These are phyloP conservation scores for Westerdykella aurantiaca DNA, from an alignment of 2,329 filamentous ascomycete genomes.

Conservation along the genomic window DNA sequence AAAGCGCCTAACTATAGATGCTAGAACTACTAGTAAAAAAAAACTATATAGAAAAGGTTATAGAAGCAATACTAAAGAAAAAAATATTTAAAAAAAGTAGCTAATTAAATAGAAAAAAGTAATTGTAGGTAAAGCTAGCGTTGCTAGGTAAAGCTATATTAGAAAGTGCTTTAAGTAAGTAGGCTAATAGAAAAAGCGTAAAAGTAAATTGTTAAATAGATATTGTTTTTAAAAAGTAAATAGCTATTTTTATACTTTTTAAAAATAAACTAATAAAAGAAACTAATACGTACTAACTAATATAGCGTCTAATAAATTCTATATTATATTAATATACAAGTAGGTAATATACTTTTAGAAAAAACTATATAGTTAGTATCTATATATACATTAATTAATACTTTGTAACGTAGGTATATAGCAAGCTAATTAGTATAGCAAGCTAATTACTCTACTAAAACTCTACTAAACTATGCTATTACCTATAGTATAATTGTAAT, in stretches of 20 bases:
- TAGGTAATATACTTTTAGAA: no score
- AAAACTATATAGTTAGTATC: no score
- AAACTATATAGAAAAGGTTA: constrained; percentile 3
- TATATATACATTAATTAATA: no score
- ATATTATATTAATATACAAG: no score
- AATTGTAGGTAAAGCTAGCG: constrained; percentile 4
- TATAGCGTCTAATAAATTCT: no score
- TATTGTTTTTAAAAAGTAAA: constrained; percentile 2
- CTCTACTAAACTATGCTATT: no score
- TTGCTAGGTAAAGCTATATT: constrained; percentile 7
- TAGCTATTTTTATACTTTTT: constrained; percentile 5
- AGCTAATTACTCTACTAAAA: no score
- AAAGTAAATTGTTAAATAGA: constrained; percentile 1
- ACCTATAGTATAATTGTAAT: no score
- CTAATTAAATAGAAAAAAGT: constrained; percentile 6
- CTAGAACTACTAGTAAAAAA: constrained; percentile 6
- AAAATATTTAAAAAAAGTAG: constrained; percentile 8
- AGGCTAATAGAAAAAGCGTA: background rate
- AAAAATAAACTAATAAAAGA: no score
- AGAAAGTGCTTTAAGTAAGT: constrained; percentile 3
- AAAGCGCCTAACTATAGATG: constrained; percentile 7
- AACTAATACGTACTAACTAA: no score
- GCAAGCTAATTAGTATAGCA: no score
- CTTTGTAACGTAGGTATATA: no score
- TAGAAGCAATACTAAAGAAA: constrained; percentile 8